Evolutionary conservation across 352 stramenopile genomes (phyloP).

Genomic region (Blastocystis sp.): DNA sequence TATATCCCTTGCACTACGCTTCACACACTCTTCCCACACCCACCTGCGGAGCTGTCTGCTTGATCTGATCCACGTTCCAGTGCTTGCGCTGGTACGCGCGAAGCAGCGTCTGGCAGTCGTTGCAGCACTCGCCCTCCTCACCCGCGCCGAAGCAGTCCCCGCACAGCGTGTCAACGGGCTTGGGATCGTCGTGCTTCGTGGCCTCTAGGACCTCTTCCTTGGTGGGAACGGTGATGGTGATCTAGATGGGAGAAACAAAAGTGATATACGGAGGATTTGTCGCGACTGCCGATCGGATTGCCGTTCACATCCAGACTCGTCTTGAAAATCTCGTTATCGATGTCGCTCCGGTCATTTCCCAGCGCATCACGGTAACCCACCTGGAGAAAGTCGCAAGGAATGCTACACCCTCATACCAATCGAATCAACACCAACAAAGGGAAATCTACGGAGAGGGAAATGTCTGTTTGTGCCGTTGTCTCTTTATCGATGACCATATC

Average conservation of each 20-base stretch:
- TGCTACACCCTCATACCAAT: background rate
- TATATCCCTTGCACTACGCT: slow-evolving; percentile 23
- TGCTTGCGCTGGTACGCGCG: slow-evolving; percentile 70
- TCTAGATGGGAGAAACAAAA: background rate
- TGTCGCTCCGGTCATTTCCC: slow-evolving; percentile 54
- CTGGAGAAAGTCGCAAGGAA: slow-evolving; percentile 52
- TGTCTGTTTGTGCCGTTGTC: slow-evolving; percentile 13
- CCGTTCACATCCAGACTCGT: slow-evolving; percentile 65
- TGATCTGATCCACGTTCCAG: slow-evolving; percentile 67
- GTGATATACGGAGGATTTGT: slow-evolving; percentile 45
- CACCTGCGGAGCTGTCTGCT: background rate
- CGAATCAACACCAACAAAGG: background rate
- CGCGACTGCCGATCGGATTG: slow-evolving; percentile 25
- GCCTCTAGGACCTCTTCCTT: slow-evolving; percentile 59
- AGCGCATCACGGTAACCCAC: slow-evolving; percentile 67
- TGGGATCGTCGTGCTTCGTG: slow-evolving; percentile 11
- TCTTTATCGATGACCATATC: slow-evolving; percentile 68
- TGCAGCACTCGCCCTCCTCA: slow-evolving; percentile 69
- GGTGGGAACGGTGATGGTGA: slow-evolving; percentile 49
- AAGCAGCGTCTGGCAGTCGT: slow-evolving; percentile 71
- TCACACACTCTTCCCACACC: background rate
- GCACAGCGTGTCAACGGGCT: background rate
- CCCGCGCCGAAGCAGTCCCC: slow-evolving; percentile 9
- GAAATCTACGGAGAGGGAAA: slow-evolving; percentile 47
- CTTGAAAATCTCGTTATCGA: slow-evolving; percentile 61